phyloP scores from a whole-genome alignment of 2,329 filamentous ascomycete species.

The Fusarium domesticum region DNA sequence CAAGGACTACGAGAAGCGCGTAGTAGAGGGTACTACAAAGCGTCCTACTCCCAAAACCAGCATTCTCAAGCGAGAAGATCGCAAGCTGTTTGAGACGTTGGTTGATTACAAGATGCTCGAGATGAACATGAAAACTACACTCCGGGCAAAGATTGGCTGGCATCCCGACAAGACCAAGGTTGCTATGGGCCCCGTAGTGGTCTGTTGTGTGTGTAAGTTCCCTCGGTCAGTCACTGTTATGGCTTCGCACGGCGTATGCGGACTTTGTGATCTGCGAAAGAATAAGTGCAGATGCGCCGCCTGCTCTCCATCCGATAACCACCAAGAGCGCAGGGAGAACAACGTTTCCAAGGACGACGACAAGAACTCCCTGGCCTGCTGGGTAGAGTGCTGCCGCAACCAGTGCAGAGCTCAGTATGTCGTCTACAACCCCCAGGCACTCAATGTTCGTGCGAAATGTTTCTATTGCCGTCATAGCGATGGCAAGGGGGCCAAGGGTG shows the following conservation, averaged over 20 bases:
- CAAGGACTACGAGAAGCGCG: constrained; percentile 31
- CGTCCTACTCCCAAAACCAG: constrained; percentile 8
- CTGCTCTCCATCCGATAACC: constrained; percentile 23
- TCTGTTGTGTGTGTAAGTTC: constrained; percentile 41
- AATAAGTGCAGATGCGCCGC: constrained; percentile 19
- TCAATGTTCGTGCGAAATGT: constrained; percentile 48
- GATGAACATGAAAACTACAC: constrained; percentile 43
- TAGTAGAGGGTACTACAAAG: constrained; percentile 20
- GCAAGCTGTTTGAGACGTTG: constrained; percentile 42
- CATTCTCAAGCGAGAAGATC: constrained; percentile 38
- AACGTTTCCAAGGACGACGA: constrained; percentile 34
- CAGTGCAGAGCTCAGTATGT: constrained; percentile 49
- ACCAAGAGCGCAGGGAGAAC: constrained; percentile 18
- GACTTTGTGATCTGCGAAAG: constrained; percentile 35
- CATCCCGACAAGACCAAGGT: constrained; percentile 43
- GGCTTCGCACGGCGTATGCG: constrained; percentile 39
- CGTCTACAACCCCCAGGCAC: constrained; percentile 41
- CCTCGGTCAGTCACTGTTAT: constrained; percentile 51
- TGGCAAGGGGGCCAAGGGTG: constrained; percentile 7
- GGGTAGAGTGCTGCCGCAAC: constrained; percentile 46
- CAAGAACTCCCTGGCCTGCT: constrained; percentile 35
- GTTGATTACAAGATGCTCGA: constrained; percentile 47
- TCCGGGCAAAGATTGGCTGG: constrained; percentile 45
- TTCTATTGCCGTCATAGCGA: constrained; percentile 42
- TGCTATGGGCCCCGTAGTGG: constrained; percentile 41